Percentiles rank a stretch among this genome's conserved stretches.
phyloP scores from a whole-genome alignment of 805 yeast species.

The Debaryomyces prosopidis region DNA sequence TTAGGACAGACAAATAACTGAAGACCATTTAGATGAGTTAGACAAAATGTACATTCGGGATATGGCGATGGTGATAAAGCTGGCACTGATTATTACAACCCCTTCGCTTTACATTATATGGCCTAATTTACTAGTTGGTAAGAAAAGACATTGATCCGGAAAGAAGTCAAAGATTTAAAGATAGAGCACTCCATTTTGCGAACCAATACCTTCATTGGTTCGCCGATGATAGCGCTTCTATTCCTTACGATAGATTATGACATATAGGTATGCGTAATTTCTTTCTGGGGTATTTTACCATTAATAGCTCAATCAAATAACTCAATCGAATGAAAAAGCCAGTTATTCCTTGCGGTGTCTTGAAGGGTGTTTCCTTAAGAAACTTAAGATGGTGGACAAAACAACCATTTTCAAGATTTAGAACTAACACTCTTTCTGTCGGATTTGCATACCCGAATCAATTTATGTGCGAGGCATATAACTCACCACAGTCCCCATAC shows the following conservation, averaged over 20 bases:
- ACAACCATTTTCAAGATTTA: slow-evolving; percentile 8
- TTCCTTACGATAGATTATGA: no score
- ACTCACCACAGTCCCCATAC: slow-evolving; percentile 14
- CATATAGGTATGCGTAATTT: no score
- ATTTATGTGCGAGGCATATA: slow-evolving; percentile 11
- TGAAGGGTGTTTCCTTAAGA: slow-evolving; percentile 9
- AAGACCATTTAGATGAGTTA: slow-evolving; percentile 17
- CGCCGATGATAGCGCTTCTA: no score
- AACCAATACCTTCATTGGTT: no score
- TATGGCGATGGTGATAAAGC: slow-evolving; percentile 23
- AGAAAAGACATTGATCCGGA: no score
- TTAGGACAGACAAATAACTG: slow-evolving; percentile 9
- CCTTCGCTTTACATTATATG: no score
- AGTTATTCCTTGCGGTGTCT: slow-evolving; percentile 9
- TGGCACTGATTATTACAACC: slow-evolving; percentile 1
- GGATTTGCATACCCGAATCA: slow-evolving; percentile 14
- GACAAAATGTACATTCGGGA: slow-evolving; percentile 21
- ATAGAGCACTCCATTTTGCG: no score
- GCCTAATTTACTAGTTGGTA: no score
- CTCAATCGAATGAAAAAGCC: slow-evolving; percentile 5
- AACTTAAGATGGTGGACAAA: slow-evolving; percentile 12
- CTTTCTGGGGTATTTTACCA: no score
- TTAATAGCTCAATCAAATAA: slow-evolving; percentile 1
- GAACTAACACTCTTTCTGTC: slow-evolving; percentile 8
- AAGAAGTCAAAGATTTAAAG: no score